These are phyloP conservation scores for Teunomyces barrocoloradensis DNA, from an alignment of 805 yeast species.

Conservation along the genomic window DNA sequence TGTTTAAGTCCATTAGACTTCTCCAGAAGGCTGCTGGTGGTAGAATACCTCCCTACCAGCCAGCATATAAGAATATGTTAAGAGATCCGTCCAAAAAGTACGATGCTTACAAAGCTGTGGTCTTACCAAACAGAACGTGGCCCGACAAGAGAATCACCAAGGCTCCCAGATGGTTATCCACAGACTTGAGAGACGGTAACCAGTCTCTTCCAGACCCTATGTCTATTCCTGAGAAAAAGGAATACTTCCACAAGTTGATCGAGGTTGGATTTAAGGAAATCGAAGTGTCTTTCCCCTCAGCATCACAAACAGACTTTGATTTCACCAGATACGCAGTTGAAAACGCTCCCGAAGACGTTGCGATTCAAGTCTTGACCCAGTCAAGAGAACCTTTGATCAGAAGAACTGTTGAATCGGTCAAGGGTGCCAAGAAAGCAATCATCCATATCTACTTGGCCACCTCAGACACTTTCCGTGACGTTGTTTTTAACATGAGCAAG, in stretches of 20 bases:
- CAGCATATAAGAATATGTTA: conserved; percentile 47
- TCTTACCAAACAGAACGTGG: conserved; percentile 66
- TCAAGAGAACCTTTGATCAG: conserved; percentile 72
- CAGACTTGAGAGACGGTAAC: conserved; percentile 80
- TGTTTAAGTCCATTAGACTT: conserved; percentile 25
- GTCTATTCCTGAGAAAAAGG: conserved; percentile 71
- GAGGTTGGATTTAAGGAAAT: conserved; percentile 79
- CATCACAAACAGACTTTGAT: conserved; percentile 80
- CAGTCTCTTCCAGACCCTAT: conserved; percentile 82
- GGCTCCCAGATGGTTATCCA: conserved; percentile 79
- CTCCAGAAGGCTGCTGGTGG: conserved; percentile 23
- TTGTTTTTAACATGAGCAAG: conserved; percentile 69
- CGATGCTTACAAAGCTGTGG: conserved; percentile 51
- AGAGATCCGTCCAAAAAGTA: conserved; percentile 68
- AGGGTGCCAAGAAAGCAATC: conserved; percentile 71
- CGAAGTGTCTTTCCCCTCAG: conserved; percentile 79
- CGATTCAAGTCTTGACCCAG: conserved; percentile 71
- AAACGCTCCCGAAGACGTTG: conserved; percentile 72
- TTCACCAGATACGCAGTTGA: conserved; percentile 79
- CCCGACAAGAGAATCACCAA: conserved; percentile 62
- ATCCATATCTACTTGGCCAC: conserved; percentile 76
- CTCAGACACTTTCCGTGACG: conserved; percentile 70
- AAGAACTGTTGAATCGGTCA: conserved; percentile 70
- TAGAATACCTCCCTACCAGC: conserved; percentile 18
- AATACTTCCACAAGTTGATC: conserved; percentile 67